A percentile compares a stretch with the other conserved stretches of the same genome.
Conservation (phyloP, 129 eudicot genomes). For the Centrapalus pauciflorus region DNA sequence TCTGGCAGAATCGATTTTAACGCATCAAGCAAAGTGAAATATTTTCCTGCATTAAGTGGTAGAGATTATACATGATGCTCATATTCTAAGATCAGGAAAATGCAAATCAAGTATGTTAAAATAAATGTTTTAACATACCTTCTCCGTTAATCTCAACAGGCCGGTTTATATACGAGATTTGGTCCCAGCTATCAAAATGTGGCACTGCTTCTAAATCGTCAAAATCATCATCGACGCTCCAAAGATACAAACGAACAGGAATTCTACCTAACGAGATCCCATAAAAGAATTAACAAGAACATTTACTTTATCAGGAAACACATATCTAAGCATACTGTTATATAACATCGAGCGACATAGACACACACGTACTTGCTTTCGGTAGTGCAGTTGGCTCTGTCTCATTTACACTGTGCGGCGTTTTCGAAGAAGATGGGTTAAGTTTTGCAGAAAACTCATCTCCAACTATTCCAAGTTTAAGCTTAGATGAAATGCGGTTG, state of each 20-base stretch:
- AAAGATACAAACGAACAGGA: slow-evolving; percentile 82
- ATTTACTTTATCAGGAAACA: background rate
- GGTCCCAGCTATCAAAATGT: slow-evolving; percentile 84
- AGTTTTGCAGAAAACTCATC: slow-evolving; percentile 62
- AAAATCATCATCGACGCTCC: slow-evolving; percentile 48
- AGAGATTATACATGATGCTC: background rate
- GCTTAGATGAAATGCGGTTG: slow-evolving; percentile 75
- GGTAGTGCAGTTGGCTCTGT: slow-evolving; percentile 42
- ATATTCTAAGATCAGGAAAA: too few relatives aligned
- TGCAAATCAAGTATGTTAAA: background rate
- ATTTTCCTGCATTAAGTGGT: slow-evolving; percentile 49
- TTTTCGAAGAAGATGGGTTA: slow-evolving; percentile 36
- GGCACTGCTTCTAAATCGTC: slow-evolving; percentile 67
- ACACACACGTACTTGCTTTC: slow-evolving; percentile 54
- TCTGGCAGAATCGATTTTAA: slow-evolving; percentile 74
- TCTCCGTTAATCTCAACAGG: slow-evolving; percentile 68
- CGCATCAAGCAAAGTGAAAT: slow-evolving; percentile 67
- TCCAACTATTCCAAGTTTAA: slow-evolving; percentile 62
- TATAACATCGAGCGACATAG: background rate
- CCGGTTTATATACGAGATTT: slow-evolving; percentile 72
- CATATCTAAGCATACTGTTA: too few relatives aligned
- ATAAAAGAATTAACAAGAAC: slow-evolving; percentile 1
- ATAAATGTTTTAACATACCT: slow-evolving; percentile 38
- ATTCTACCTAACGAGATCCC: slow-evolving; percentile 59
- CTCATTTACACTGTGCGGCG: slow-evolving; percentile 34